These are phyloP conservation scores for Plasmopara viticola DNA, from an alignment of 352 stramenopile species.

Conservation along the genomic window DNA sequence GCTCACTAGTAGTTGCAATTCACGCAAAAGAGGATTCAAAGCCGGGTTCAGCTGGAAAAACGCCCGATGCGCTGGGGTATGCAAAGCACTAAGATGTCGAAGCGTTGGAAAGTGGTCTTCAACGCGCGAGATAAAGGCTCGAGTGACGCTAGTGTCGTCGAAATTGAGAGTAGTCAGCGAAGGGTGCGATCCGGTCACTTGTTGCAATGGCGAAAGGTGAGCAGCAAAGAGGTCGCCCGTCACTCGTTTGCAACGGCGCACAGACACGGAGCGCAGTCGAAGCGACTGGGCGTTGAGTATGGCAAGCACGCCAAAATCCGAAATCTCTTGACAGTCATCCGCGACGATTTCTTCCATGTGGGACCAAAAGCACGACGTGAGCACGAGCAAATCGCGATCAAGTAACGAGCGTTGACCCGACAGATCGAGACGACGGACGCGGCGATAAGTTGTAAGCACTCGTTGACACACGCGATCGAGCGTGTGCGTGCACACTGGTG, in stretches of 20 bases:
- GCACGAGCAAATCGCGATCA: slow-evolving; percentile 70
- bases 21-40: slow-evolving; percentile 19
- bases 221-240: slow-evolving; percentile 41
- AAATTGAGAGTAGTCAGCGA: slow-evolving; percentile 51
- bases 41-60: slow-evolving; percentile 41
- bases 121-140: slow-evolving; percentile 39
- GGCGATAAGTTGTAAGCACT: slow-evolving; percentile 61
- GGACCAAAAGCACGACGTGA: slow-evolving; percentile 77
- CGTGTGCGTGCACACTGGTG: slow-evolving; percentile 41
- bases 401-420: slow-evolving; percentile 60
- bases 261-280: slow-evolving; percentile 49
- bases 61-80: slow-evolving; percentile 65
- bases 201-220: slow-evolving; percentile 9
- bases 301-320: slow-evolving; percentile 70
- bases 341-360: slow-evolving; percentile 56
- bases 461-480: slow-evolving; percentile 55
- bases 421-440: slow-evolving; percentile 53
- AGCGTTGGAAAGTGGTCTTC: slow-evolving; percentile 64
- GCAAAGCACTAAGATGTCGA: slow-evolving; percentile 41
- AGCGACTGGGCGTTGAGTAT: slow-evolving; percentile 81
- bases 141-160: slow-evolving; percentile 53
- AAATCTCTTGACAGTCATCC: slow-evolving; percentile 71
- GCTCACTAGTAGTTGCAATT: slow-evolving; percentile 53
- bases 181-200: slow-evolving; percentile 50
- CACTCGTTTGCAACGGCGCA: slow-evolving; percentile 75